Conservation (phyloP, 805 yeast genomes). For the Lipomyces sp. region DNA sequence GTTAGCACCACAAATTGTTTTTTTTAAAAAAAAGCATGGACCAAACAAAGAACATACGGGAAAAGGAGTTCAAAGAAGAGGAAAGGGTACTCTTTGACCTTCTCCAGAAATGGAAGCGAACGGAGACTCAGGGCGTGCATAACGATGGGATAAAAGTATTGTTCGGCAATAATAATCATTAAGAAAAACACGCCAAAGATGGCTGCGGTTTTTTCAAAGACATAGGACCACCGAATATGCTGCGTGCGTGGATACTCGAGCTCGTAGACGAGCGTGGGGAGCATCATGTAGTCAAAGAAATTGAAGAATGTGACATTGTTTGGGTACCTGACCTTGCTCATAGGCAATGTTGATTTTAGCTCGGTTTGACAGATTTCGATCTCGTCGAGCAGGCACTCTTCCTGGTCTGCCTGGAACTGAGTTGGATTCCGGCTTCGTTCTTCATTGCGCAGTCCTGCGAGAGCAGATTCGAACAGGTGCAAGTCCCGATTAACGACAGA, state of each 20-base stretch:
- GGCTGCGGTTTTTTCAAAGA: constrained; percentile 71
- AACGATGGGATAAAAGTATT: constrained; percentile 74
- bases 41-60: constrained; percentile 46
- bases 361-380: constrained; percentile 78
- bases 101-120: constrained; percentile 50
- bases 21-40: background rate
- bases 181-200: constrained; percentile 83
- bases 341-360: constrained; percentile 44
- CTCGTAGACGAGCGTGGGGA: constrained; percentile 82
- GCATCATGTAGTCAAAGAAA: constrained; percentile 81
- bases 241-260: constrained; percentile 79
- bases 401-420: constrained; percentile 41
- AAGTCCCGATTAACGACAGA: constrained; percentile 68
- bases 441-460: constrained; percentile 43
- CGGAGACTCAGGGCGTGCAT: constrained; percentile 61
- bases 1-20: background rate
- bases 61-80: constrained; percentile 76
- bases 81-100: constrained; percentile 57
- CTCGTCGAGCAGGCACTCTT: constrained; percentile 50
- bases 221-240: constrained; percentile 69
- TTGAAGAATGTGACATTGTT: constrained; percentile 65
- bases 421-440: constrained; percentile 10
- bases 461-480: constrained; percentile 53
- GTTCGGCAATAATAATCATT: constrained; percentile 81
- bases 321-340: constrained; percentile 61